Evolutionary conservation across 352 stramenopile species (phyloP).

Genomic region (Stramenopiles sp.): DNA sequence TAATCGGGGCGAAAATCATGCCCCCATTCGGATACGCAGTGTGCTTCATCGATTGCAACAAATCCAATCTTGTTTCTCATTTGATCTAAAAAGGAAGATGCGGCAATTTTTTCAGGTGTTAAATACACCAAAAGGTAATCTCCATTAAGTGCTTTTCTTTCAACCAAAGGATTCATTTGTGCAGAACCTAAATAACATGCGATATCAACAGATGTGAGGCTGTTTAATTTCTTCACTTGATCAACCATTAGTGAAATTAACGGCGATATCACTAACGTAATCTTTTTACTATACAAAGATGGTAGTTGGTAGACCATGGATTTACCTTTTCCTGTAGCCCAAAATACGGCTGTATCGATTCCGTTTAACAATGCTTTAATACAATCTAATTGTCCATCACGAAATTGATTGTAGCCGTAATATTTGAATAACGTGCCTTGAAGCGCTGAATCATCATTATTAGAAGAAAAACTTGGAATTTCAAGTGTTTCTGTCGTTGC

Average conservation of each 20-base stretch:
- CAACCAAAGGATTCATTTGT: background rate
- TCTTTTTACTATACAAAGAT: conserved; percentile 19
- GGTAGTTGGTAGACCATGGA: conserved; percentile 36
- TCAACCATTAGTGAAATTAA: conserved; percentile 38
- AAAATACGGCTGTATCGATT: conserved; percentile 29
- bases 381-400: background rate
- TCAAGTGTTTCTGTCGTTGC: background rate
- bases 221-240: conserved; percentile 25
- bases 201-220: conserved; percentile 15
- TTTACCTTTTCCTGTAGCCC: conserved; percentile 32
- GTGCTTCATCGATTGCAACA: conserved; percentile 35
- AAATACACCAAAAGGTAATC: conserved; percentile 31
- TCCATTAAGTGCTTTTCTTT: conserved; percentile 16
- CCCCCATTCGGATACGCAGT: conserved; percentile 37
- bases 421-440: background rate
- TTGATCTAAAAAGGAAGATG: background rate
- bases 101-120: conserved; percentile 28
- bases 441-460: background rate
- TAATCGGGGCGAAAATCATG: conserved; percentile 25
- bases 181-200: conserved; percentile 11
- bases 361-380: conserved; percentile 10
- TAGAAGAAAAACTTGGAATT: background rate
- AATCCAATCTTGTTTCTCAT: conserved; percentile 12
- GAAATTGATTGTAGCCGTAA: background rate
- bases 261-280: conserved; percentile 26